Conservation (phyloP, 148 eudicot genomes). For the Rhododendron vialii region DNA sequence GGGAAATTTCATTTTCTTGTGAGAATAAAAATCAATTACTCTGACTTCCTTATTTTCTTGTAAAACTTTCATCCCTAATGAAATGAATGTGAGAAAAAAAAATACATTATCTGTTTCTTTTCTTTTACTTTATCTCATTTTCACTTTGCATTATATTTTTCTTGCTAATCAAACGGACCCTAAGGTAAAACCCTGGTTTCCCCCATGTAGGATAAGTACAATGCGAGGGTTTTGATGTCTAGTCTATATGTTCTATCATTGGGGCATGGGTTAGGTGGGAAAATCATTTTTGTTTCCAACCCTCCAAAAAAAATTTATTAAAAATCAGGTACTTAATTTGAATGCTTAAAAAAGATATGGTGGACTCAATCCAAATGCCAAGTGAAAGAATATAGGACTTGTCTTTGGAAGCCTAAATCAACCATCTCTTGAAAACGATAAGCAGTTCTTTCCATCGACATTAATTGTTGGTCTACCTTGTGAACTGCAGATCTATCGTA, state of each 20-base stretch:
- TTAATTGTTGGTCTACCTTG: background rate
- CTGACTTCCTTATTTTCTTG: too few species aligned
- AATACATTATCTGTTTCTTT: too few species aligned
- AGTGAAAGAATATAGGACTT: background rate
- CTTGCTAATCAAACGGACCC: too few species aligned
- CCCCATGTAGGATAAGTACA: background rate
- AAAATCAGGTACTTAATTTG: background rate
- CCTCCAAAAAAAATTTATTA: background rate
- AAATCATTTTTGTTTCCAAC: background rate
- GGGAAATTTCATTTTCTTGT: too few species aligned
- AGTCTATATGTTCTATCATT: background rate
- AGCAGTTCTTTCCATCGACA: background rate
- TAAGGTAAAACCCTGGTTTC: background rate
- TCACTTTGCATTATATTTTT: too few species aligned
- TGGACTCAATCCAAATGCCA: background rate
- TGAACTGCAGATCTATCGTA: slow-evolving; percentile 30
- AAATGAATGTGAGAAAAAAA: too few species aligned
- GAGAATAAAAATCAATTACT: too few species aligned
- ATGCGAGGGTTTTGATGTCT: background rate
- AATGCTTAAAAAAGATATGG: background rate
- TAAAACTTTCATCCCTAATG: too few species aligned
- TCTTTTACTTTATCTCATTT: too few species aligned
- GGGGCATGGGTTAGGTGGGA: background rate
- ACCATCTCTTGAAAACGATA: background rate
- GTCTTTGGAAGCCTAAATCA: background rate